Evolutionary conservation across 208 protist genomes (phyloP).

Genomic region (Acanthamoeba royreba): DNA sequence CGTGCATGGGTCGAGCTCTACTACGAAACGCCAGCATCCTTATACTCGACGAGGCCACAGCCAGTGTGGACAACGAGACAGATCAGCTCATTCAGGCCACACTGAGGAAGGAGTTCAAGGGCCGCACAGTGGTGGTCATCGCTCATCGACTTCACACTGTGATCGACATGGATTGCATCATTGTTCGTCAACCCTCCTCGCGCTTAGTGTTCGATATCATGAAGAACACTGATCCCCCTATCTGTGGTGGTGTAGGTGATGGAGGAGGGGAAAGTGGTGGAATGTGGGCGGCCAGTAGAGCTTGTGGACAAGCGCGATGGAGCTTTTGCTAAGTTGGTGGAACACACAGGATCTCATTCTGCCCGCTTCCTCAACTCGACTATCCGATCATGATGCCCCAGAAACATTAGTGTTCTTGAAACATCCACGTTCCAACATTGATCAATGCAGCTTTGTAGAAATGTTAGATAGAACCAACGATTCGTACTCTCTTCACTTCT

Average conservation of each 20-base stretch:
- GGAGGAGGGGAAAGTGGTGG: not conserved
- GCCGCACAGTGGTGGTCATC: slow-evolving; percentile 66
- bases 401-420: too few species aligned
- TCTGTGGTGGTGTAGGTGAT: not conserved
- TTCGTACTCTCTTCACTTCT: too few species aligned
- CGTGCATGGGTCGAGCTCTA: slow-evolving; percentile 67
- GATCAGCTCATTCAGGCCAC: slow-evolving; percentile 81
- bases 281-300: not conserved
- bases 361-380: not conserved
- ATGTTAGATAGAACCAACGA: too few species aligned
- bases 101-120: slow-evolving; percentile 69
- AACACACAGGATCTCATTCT: not conserved
- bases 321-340: not conserved
- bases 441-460: too few species aligned
- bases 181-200: not conserved
- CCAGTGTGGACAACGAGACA: slow-evolving; percentile 59
- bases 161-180: slow-evolving; percentile 48
- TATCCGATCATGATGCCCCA: too few species aligned
- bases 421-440: too few species aligned
- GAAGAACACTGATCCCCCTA: not conserved
- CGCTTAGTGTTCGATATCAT: not conserved
- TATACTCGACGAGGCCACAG: slow-evolving; percentile 82
- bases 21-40: slow-evolving; percentile 47
- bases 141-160: slow-evolving; percentile 78
- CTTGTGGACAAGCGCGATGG: not conserved